Evolutionary conservation across 192 early-diverging fungal genomes (phyloP).

Genomic region (Mortierella alpina): DNA sequence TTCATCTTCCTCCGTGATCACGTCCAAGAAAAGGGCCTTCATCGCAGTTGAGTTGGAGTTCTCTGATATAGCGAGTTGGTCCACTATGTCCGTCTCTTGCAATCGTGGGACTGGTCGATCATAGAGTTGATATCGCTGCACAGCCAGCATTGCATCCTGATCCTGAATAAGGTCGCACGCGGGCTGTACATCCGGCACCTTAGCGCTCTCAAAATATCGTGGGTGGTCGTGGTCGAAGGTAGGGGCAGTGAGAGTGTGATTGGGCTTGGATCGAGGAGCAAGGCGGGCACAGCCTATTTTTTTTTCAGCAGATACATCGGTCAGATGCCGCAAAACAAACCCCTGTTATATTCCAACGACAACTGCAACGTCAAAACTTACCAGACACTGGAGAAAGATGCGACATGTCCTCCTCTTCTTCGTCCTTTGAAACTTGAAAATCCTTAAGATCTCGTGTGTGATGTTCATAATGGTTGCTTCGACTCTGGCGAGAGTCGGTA

Average conservation of each 20-base stretch:
- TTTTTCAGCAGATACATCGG: slow-evolving; percentile 6
- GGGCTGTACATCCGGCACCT: neutral
- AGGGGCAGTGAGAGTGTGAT: neutral
- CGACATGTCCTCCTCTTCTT: slow-evolving; percentile 32
- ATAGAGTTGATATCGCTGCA: slow-evolving; percentile 25
- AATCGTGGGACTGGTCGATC: slow-evolving; percentile 8
- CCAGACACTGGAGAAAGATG: slow-evolving; percentile 30
- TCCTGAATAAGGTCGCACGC: neutral
- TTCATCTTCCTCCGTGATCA: slow-evolving; percentile 20
- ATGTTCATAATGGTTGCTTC: slow-evolving; percentile 4
- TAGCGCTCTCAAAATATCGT: neutral
- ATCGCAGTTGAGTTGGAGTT: neutral
- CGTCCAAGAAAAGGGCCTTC: slow-evolving; percentile 1
- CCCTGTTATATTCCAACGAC: neutral
- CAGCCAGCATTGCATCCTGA: neutral
- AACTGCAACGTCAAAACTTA: neutral
- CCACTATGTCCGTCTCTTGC: neutral
- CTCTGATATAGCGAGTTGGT: neutral
- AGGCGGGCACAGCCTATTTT: neutral
- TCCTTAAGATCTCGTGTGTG: slow-evolving; percentile 7
- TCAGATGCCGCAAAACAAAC: neutral
- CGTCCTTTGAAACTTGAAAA: slow-evolving; percentile 20
- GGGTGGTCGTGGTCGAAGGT: slow-evolving; percentile 8
- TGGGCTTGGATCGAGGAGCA: neutral
- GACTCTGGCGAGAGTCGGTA: slow-evolving; percentile 7